Evolutionary conservation across 306 rosid species (phyloP), one percentile per base, ranked within the genome.

Genomic region (Aeschynomene evenia): DNA sequence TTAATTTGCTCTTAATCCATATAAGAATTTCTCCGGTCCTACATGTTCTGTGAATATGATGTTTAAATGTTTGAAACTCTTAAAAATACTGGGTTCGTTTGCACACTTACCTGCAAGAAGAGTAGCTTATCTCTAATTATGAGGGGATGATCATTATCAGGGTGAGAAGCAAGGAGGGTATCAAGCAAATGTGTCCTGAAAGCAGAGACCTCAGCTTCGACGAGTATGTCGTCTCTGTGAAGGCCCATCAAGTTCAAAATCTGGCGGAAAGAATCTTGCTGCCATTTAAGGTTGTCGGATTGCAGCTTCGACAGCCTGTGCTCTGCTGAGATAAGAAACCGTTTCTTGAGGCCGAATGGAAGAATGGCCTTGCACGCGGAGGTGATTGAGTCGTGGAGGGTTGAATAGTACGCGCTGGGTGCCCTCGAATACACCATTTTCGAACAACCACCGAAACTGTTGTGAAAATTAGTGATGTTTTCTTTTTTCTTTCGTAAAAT

Each of bases 231-330:
- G 61, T 91, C 97, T 58, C 63, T 73, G 74, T 82, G 81, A 77
- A 91, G 94, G 60, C 88, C 88, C 80, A 89, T 77, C 82, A 91
- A 59, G 39, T 89, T 89, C 65, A 87, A 21, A 26, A 91, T 87
- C 70, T 85, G 97, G 70, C 83, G 88, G 84, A 82, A 86, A 62
- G 88, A 85, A 36, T 85, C 91, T 48, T 89, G 97, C 86, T 91
- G 97, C 96, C 97, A 89, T 74, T 91, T 91, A 22, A 89, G 89
- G 50, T 89, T 91, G 39, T 89, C 94, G 0, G 91, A 85, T 54
- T 84, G 91, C 14, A 88, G 82, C 85, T 83, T 81, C 16, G 85
- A 72, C 19, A 81, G 66, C 80, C 72, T 87, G 12, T 68, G 88
- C 7, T 91, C 88, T 0, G 88, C 66, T 0, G 94, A 62, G 0